Evolutionary conservation across 495 filamentous ascomycete genomes (phyloP), one percentile per base, ranked within the genome.

Genomic region (Parathielavia appendiculata): DNA sequence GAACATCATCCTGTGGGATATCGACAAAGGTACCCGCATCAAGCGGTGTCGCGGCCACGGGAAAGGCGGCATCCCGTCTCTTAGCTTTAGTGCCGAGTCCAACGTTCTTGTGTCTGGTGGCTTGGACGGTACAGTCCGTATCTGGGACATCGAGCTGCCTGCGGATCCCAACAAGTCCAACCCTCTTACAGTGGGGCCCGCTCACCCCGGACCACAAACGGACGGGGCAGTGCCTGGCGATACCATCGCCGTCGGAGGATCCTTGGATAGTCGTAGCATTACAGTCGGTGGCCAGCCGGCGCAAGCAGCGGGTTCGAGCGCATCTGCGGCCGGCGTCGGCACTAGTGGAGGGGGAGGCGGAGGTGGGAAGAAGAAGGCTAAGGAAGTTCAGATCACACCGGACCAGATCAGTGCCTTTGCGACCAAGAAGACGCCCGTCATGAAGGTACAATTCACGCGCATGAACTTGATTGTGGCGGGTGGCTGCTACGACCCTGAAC

Each of bases 11-110:
- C 77, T 98, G 44, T 98, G 95, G 95, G 91, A 95, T 66, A 81
- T 98, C 13, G 86, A 84, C 2, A 83, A 86, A 26, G 93, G 90
- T 13, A 83, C 85, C 12, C 81, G 89, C 2, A 80, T 91, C 63
- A 97, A 97, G 78, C 86, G 87, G 30, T 95, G 93, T 83, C 85
- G 91, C 34, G 95, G 95, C 8, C 95, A 97, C 65, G 91, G 87
- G 26, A 91, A 92, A 67, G 92, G 91, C 20, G 92, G 91, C 17
- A 91, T 97, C 64, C 95, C 91, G 84, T 91, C 89, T 2, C 78
- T 98, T 5, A 87, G 84, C 66, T 98, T 92, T 79, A 91, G 86
- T 59, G 87, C 90, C 30, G 93, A 98, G 71, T 91, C 89, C 10
- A 92, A 77, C 16, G 86, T 96, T 2, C 79, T 98, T 1, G 86